Evolutionary conservation across 1,284 basidiomycete species (phyloP).

Genomic region (Ceratobasidium sp.): DNA sequence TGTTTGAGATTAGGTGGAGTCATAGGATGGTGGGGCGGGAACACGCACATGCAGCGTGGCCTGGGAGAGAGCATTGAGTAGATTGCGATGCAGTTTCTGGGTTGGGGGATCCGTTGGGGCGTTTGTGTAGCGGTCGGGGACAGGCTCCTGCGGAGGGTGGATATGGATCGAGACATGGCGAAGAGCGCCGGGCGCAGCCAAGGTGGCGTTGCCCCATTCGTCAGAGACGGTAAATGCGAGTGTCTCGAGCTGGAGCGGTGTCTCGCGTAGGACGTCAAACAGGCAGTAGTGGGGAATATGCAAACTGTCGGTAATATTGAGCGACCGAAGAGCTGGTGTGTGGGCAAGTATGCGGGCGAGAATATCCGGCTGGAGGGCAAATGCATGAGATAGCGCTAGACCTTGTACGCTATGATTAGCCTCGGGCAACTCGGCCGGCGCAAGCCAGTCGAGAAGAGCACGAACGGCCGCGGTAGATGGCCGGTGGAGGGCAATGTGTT

Average conservation of each 20-base stretch:
- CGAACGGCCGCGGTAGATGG: conserved; percentile 12
- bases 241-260: conserved; percentile 18
- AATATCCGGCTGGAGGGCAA: conserved; percentile 11
- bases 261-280: conserved; percentile 4
- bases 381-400: conserved; percentile 17
- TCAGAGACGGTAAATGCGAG: conserved; percentile 21
- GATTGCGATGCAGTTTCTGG: conserved; percentile 21
- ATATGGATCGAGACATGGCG: conserved; percentile 26
- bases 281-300: not conserved
- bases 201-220: conserved; percentile 14
- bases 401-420: not conserved
- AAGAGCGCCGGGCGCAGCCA: conserved; percentile 18
- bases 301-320: conserved; percentile 28
- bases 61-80: not conserved
- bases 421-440: conserved; percentile 8
- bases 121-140: conserved; percentile 21
- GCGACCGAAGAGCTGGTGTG: conserved; percentile 19
- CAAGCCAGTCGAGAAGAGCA: conserved; percentile 29
- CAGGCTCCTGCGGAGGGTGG: conserved; percentile 29
- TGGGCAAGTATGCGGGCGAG: conserved; percentile 17
- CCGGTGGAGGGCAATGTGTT: conserved; percentile 27
- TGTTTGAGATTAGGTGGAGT: not conserved
- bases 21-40: conserved; percentile 12
- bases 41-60: conserved; percentile 25
- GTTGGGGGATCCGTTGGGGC: conserved; percentile 26